Evolutionary conservation across 139 green algal species (phyloP), one percentile per base, ranked within the genome.

Genomic region (Ulvella scutata): DNA sequence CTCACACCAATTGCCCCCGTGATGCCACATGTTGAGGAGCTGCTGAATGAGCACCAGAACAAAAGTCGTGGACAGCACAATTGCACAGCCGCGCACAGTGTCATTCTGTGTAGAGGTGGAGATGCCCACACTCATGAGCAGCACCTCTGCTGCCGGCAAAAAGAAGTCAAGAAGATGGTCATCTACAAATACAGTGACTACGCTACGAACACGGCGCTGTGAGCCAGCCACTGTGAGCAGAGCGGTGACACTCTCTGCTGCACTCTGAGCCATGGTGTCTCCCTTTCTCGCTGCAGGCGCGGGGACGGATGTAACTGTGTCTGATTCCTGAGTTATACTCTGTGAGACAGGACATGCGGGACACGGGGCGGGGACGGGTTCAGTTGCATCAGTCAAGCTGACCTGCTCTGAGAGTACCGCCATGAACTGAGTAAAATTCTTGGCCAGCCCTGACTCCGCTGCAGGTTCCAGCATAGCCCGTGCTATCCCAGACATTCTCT

Each of bases 391-490:
- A 10, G 51, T 10, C n/a, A 67, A 26, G 51, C 33, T 6, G 51
- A 67, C 33, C n/a, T 36, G 33, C 9, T 10, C 7, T 6, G 51
- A 67, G 51, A 67, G 51, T n/a, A 67, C 51, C 9, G 51, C 51
- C n/a, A 67, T 67, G 51, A 67, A 67, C 51, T 67, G 51, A 7
- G 51, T 26, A 29, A 67, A 67, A 26, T 67, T 67, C 51, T 67
- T 67, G 0, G 51, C 51, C n/a, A 67, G 51, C n/a, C 51, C 51
- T n/a, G 51, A 67, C 17, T 67, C 51, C n/a, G 51, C 51, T n/a
- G 51, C 51, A 26, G 51, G 51, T 26, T 67, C 51, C n/a, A 67
- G 51, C 51, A 67, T 67, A 6, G 51, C 51, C n/a, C 51, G 51
- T n/a, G n/a, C 51, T 26, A n/a, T 36, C n/a, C 51, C 9, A 26